Percentiles rank a stretch among this genome's conserved stretches.
Evolutionary conservation across 257 asterid species (phyloP).

Genomic region (Ehretia macrophylla): DNA sequence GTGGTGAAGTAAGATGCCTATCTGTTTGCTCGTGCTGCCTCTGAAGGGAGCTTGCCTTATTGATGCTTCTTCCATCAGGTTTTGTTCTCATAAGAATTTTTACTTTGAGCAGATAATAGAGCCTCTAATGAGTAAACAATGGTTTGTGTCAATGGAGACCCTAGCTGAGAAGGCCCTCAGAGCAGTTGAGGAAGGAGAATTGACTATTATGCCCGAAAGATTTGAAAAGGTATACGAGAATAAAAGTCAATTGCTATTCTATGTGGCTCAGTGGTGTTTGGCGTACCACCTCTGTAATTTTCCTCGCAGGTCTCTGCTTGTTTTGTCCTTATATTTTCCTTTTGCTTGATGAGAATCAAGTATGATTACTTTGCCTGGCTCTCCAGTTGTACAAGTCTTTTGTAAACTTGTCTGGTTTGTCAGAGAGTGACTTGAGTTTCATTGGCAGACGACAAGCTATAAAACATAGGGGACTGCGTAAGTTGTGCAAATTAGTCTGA

Average conservation of each 20-base stretch:
- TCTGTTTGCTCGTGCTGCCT: constrained; percentile 12
- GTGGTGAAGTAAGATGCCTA: constrained; percentile 77
- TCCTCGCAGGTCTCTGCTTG: too few species aligned
- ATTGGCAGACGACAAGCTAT: too few species aligned
- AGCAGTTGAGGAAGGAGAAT: constrained; percentile 83
- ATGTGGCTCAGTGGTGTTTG: constrained; percentile 8
- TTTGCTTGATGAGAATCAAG: not conserved
- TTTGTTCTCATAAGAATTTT: constrained; percentile 16
- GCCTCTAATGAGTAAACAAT: constrained; percentile 96
- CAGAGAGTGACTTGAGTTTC: too few species aligned
- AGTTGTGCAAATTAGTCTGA: too few species aligned
- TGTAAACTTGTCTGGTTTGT: too few species aligned
- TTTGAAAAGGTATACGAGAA: constrained; percentile 71
- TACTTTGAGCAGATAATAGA: constrained; percentile 65
- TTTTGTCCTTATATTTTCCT: not conserved
- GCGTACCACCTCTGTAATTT: not conserved
- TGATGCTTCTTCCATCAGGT: constrained; percentile 14
- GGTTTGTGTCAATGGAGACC: constrained; percentile 98
- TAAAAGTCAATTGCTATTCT: constrained; percentile 14
- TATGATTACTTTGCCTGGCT: not conserved
- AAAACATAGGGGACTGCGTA: too few species aligned
- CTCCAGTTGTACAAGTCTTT: too few species aligned
- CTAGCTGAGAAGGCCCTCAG: constrained; percentile 91
- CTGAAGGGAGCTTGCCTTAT: constrained; percentile 14
- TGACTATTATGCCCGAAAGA: constrained; percentile 88